phyloP scores from a whole-genome alignment of 129 eudicot genomes.

The Gnaphalium uliginosum region DNA sequence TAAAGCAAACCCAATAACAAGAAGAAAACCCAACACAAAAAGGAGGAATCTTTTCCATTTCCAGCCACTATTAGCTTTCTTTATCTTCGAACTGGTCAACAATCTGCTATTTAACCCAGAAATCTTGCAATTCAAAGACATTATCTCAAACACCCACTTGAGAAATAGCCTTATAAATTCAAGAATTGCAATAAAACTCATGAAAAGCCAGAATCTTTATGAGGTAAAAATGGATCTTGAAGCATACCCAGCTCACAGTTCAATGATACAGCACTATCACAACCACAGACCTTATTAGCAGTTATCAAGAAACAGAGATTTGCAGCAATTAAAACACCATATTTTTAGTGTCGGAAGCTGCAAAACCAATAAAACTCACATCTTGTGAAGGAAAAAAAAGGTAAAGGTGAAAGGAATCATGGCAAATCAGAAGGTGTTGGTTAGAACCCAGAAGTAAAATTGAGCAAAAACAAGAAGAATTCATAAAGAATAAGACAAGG shows the following conservation, averaged over 20 bases:
- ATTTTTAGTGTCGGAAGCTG: slow-evolving; percentile 20
- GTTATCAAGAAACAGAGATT: slow-evolving; percentile 1
- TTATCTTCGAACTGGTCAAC: slow-evolving; percentile 40
- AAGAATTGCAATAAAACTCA: slow-evolving; percentile 8
- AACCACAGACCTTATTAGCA: not conserved
- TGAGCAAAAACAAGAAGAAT: slow-evolving; percentile 39
- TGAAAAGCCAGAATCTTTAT: not conserved
- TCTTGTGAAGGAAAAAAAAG: slow-evolving; percentile 32
- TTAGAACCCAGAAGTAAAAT: slow-evolving; percentile 32
- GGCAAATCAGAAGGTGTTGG: slow-evolving; percentile 39
- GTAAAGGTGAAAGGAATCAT: slow-evolving; percentile 34
- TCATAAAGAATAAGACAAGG: slow-evolving; percentile 42
- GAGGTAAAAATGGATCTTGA: slow-evolving; percentile 29
- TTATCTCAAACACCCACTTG: slow-evolving; percentile 54
- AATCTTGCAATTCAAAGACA: slow-evolving; percentile 62
- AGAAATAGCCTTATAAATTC: slow-evolving; percentile 39
- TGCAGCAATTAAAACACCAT: slow-evolving; percentile 19
- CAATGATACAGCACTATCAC: not conserved
- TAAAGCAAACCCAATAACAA: slow-evolving; percentile 46
- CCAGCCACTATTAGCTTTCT: slow-evolving; percentile 42
- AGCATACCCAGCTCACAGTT: slow-evolving; percentile 36
- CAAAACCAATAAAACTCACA: slow-evolving; percentile 32
- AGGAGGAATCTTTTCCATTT: slow-evolving; percentile 42
- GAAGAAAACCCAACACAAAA: slow-evolving; percentile 30
- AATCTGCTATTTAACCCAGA: slow-evolving; percentile 46